Percentiles rank a stretch among this genome's conserved stretches.
Conservation (phyloP, 1,284 basidiomycete genomes). For the Bjerkandera adusta region DNA sequence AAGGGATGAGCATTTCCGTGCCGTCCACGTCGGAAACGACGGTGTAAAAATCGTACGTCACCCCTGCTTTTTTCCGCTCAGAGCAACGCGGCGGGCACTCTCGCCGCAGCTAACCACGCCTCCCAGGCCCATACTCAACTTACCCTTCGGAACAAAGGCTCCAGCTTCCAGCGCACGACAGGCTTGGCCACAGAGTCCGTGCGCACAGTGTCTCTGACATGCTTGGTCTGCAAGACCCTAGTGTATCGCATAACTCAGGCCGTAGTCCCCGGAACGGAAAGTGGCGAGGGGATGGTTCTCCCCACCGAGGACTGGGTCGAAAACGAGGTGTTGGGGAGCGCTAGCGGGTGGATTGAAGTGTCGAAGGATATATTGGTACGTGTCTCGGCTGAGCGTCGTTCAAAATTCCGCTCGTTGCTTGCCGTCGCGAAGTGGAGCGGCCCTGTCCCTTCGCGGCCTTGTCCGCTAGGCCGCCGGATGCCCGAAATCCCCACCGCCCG, state of each 20-base stretch:
- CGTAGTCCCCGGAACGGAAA: slow-evolving; percentile 54
- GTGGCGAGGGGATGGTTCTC: slow-evolving; percentile 64
- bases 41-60: slow-evolving; percentile 63
- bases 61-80: slow-evolving; percentile 14
- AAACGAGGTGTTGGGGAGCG: slow-evolving; percentile 63
- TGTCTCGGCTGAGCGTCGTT: too few species aligned
- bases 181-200: slow-evolving; percentile 44
- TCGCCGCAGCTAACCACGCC: slow-evolving; percentile 4
- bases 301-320: slow-evolving; percentile 76
- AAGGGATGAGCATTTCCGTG: slow-evolving; percentile 46
- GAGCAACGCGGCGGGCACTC: slow-evolving; percentile 3
- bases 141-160: slow-evolving; percentile 62
- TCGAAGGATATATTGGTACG: slow-evolving; percentile 59
- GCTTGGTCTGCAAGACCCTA: slow-evolving; percentile 61
- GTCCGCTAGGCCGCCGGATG: too few species aligned
- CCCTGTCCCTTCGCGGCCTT: too few species aligned
- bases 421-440: too few species aligned
- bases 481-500: too few species aligned
- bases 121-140: slow-evolving; percentile 64
- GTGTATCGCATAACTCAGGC: slow-evolving; percentile 71
- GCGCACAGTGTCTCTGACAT: slow-evolving; percentile 64
- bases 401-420: slow-evolving; percentile 8
- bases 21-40: slow-evolving; percentile 62
- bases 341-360: slow-evolving; percentile 72
- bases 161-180: slow-evolving; percentile 38